Evolutionary conservation across 345 rosid genomes (phyloP), one percentile per base, ranked within the genome.

Genomic region (Pistacia atlantica): DNA sequence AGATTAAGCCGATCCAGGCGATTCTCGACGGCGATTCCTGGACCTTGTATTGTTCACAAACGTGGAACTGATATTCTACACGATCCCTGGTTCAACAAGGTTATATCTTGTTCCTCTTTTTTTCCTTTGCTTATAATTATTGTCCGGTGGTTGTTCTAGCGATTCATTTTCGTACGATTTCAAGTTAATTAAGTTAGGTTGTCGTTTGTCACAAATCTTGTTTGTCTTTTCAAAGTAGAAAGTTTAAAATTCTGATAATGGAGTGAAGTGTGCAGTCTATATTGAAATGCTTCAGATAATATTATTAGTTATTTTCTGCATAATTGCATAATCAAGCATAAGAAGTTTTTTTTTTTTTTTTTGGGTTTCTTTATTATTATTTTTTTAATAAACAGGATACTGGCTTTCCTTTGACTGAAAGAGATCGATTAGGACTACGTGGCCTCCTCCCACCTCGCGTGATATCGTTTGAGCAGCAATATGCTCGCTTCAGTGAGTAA

Each of bases 31-130:
- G 85, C 85, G 82, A 92, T 93, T 71, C 97, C 99, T 69, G 97
- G 92, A 56, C 97, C 99, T 37, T 93, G 91, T 81, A 96, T 96
- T 37, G 90, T 93, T 33, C 98, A 91, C 84, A 96, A 96, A 81
- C 98, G 99, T 72, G 99, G 99, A 37, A 88, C 97, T 7, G 99
- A 96, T 85, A 92, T 96, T 75, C 98, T 96, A 77, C 98, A 96
- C 76, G 99, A 96, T 93, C 98, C 99, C 20, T 96, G 98, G 99
- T 93, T 89, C 85, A 96, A 96, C 56, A 96, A 96, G 98, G 99
- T 96, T 59, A 46, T 35, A 4, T 57, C 13, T 1, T 57, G 28
- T 9, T 33, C 4, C 3, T 12, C 5, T 28, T 74, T 0, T 17
- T 45, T 9, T 46, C 8, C 14, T 74, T 14, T 22, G 18, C 6